Evolutionary conservation across 1,139 yeast genomes (phyloP), one percentile per base, ranked within the genome.

Genomic region (Yarrowia galli): DNA sequence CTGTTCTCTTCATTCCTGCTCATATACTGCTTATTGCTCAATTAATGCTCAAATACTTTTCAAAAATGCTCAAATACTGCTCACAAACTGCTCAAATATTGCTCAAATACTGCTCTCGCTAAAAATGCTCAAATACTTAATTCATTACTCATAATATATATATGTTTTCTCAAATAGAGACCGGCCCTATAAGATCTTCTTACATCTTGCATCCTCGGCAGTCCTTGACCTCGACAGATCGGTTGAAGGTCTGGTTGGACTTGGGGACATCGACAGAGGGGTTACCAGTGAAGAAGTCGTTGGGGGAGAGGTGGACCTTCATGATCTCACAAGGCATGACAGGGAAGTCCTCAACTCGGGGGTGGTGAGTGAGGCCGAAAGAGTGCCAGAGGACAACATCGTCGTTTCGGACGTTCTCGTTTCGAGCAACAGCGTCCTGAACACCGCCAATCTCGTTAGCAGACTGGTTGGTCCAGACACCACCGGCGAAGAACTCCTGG

Each of bases 301-400:
- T 81, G 67, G 97, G 97, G 67, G 84, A 83, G 71, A 91, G 83
- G 71, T 86, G 84, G 73, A 91, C 87, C 76, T 84, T 88, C 78
- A 85, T 81, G 73, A 86, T 86, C 81, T 91, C 97, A 69, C 88
- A 90, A 54, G 97, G 96, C 97, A 91, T 91, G 70, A 91, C 96
- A 67, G 97, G 97, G 89, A 90, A 91, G 79, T 91, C 97, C 81
- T 91, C 97, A 43, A 89, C 89, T 75, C 93, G 85, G 73, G 96
- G 96, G 75, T 91, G 86, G 77, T 91, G 97, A 32, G 97, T 91
- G 81, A 91, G 85, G 38, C 93, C 96, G 77, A 91, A 79, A 65
- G 97, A 90, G 73, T 92, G 92, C 96, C 96, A 91, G 68, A 91
- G 87, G 69, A 91, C 96, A 71, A 88, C 78, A 74, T 91, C 96